These are phyloP conservation scores for Botryosphaeria dothidea DNA, from an alignment of 2,329 filamentous ascomycete species.

Conservation along the genomic window DNA sequence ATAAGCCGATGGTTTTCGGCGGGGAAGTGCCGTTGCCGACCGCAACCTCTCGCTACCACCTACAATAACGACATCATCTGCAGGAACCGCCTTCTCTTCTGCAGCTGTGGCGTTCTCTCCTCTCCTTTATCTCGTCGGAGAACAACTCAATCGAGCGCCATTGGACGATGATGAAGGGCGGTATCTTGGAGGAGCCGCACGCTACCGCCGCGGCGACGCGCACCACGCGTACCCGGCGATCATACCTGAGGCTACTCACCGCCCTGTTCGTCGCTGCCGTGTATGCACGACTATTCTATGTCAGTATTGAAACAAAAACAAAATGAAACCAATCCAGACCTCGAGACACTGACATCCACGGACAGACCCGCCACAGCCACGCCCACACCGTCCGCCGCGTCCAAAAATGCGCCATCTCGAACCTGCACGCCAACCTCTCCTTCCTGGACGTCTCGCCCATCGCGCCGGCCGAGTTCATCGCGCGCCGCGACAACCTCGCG, in stretches of 20 bases:
- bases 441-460: slow-evolving; percentile 57
- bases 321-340: background rate
- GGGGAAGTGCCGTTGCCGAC: slow-evolving; percentile 10
- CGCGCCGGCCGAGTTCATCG: slow-evolving; percentile 53
- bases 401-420: slow-evolving; percentile 56
- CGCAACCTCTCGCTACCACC: slow-evolving; percentile 1
- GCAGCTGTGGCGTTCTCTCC: background rate
- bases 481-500: slow-evolving; percentile 59
- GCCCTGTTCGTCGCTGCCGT: background rate
- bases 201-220: background rate
- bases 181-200: background rate
- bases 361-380: slow-evolving; percentile 13
- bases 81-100: background rate
- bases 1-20: slow-evolving; percentile 2
- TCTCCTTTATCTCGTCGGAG: background rate
- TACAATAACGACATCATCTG: background rate
- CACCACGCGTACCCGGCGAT: slow-evolving; percentile 6
- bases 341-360: background rate
- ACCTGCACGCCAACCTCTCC: slow-evolving; percentile 50
- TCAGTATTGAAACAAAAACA: background rate
- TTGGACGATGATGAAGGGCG: background rate
- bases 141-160: background rate
- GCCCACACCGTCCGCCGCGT: slow-evolving; percentile 27
- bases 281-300: slow-evolving; percentile 16
- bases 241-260: background rate